Evolutionary conservation across 345 rosid genomes (phyloP).

Genomic region (Salix udensis): DNA sequence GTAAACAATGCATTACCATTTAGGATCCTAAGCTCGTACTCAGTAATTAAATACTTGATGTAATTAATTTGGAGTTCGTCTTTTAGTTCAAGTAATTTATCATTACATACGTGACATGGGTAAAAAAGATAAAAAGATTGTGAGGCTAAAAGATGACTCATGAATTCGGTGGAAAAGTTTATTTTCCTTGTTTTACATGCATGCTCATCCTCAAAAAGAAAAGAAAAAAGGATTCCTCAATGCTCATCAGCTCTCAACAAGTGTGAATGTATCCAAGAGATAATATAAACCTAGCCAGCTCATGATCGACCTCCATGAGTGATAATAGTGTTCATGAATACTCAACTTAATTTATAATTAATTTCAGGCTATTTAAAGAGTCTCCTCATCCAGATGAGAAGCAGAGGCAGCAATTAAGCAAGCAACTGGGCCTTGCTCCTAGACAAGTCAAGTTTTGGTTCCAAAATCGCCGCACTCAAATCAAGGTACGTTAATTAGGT

Average conservation of each 20-base stretch:
- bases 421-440: slow-evolving; percentile 89
- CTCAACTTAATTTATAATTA: neutral
- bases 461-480: slow-evolving; percentile 95
- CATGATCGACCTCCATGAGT: too few species aligned
- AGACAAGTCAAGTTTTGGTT: slow-evolving; percentile 99
- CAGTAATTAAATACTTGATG: too few species aligned
- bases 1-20: too few species aligned
- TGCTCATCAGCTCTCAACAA: neutral
- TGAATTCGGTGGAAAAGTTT: slow-evolving; percentile 12
- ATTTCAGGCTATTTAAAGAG: slow-evolving; percentile 78
- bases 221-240: neutral
- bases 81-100: too few species aligned
- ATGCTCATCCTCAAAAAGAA: neutral
- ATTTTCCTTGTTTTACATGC: slow-evolving; percentile 12
- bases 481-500: slow-evolving; percentile 47
- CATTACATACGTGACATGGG: neutral
- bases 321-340: too few species aligned
- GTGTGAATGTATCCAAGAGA: neutral
- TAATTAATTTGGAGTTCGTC: too few species aligned
- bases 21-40: too few species aligned
- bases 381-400: slow-evolving; percentile 99
- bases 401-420: slow-evolving; percentile 92
- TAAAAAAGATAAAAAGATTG: slow-evolving; percentile 7
- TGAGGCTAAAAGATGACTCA: slow-evolving; percentile 23
- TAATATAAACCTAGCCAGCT: too few species aligned